A percentile compares a stretch with the other conserved stretches of the same genome.
Conservation (phyloP, 106 monocot genomes). For the Gastrodia elata region DNA sequence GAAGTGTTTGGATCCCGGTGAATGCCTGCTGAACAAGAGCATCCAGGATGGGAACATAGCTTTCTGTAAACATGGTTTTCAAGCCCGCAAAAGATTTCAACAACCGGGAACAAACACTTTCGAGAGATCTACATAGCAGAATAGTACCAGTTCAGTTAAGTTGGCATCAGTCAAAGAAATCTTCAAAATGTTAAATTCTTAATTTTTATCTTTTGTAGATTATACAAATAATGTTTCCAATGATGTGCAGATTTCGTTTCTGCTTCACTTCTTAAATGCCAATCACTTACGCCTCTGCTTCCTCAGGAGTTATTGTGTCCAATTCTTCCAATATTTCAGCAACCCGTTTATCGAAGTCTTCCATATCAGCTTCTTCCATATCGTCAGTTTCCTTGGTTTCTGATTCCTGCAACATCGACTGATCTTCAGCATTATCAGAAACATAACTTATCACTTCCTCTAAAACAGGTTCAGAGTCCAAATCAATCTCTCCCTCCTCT, state of each 20-base stretch:
- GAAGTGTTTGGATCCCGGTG: constrained; percentile 48
- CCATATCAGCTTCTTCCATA: constrained; percentile 31
- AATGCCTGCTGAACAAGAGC: constrained; percentile 68
- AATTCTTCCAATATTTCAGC: constrained; percentile 62
- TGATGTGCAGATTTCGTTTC: background rate
- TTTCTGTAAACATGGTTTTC: constrained; percentile 40
- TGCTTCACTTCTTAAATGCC: background rate
- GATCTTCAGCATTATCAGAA: constrained; percentile 16
- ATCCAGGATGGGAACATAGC: constrained; percentile 38
- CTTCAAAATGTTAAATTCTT: background rate
- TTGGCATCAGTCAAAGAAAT: background rate
- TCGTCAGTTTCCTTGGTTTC: constrained; percentile 10
- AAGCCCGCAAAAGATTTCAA: constrained; percentile 48
- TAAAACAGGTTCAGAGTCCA: constrained; percentile 17
- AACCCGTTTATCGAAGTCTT: constrained; percentile 59
- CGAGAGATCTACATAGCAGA: constrained; percentile 61
- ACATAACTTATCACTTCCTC: constrained; percentile 14
- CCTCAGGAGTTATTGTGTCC: constrained; percentile 55
- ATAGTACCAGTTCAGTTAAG: constrained; percentile 6
- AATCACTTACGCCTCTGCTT: constrained; percentile 67
- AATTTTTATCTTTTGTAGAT: background rate
- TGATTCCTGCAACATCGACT: constrained; percentile 3
- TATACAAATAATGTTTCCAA: background rate
- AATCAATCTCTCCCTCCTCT: constrained; percentile 82
- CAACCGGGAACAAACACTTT: constrained; percentile 48